Percentiles rank a stretch among this genome's conserved stretches.
Conservation (phyloP, 352 stramenopile species). For the Pythium utonaiense region DNA sequence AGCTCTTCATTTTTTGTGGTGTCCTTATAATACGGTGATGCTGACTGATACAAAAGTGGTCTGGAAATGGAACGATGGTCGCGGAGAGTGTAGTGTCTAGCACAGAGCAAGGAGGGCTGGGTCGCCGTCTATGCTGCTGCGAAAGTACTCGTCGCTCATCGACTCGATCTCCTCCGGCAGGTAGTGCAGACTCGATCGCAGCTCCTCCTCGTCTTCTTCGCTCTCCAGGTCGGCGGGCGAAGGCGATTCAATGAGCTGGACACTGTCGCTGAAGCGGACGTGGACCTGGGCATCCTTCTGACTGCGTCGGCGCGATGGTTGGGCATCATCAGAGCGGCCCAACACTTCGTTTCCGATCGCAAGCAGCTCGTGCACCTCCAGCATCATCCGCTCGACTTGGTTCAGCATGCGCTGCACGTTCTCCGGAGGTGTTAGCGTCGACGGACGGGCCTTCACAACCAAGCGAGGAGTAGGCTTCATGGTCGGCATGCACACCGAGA, state of each 20-base stretch:
- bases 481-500: conserved; percentile 8
- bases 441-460: conserved; percentile 20
- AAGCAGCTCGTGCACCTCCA: conserved; percentile 24
- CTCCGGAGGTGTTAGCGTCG: conserved; percentile 13
- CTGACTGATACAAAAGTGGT: conserved; percentile 17
- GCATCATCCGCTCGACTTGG: conserved; percentile 30
- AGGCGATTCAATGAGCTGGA: conserved; percentile 9
- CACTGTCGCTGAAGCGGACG: conserved; percentile 14
- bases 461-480: conserved; percentile 15
- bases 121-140: conserved; percentile 1
- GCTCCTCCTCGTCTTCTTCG: conserved; percentile 9
- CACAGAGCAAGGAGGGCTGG: neutral
- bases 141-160: conserved; percentile 21
- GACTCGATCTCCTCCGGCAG: conserved; percentile 17
- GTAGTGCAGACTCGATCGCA: conserved; percentile 12
- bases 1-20: conserved; percentile 15
- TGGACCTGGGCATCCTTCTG: conserved; percentile 13
- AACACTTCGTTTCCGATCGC: conserved; percentile 18
- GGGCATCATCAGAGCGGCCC: neutral
- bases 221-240: neutral
- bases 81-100: neutral
- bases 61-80: neutral
- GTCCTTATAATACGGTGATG: conserved; percentile 12
- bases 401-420: conserved; percentile 28
- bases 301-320: neutral